Evolutionary conservation across 129 eudicot genomes (phyloP).

Genomic region (Helichrysum umbraculigerum): DNA sequence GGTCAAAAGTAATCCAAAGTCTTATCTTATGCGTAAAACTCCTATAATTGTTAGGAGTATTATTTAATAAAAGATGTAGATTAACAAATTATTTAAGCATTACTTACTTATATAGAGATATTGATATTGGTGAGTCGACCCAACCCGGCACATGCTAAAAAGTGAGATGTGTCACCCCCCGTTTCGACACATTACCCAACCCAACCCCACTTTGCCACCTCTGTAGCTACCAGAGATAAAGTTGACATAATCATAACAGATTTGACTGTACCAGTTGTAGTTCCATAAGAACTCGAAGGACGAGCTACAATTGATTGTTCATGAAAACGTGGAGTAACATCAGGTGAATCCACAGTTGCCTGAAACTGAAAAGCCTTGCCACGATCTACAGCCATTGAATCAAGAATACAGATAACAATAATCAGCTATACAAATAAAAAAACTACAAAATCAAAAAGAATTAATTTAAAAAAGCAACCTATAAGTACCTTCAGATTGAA

Average conservation of each 20-base stretch:
- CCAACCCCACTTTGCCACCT: neutral
- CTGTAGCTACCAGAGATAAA: neutral
- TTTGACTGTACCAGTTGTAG: slow-evolving; percentile 6
- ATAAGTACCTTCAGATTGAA: slow-evolving; percentile 37
- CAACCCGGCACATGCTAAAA: neutral
- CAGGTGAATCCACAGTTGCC: slow-evolving; percentile 3
- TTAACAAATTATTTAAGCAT: neutral
- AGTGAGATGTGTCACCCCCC: too few relatives aligned
- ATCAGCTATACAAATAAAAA: neutral
- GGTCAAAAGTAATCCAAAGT: neutral
- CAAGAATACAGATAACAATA: neutral
- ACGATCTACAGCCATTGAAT: slow-evolving; percentile 24
- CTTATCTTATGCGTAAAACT: neutral
- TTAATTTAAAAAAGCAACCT: neutral
- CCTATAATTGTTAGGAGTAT: too few relatives aligned
- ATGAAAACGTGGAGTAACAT: neutral
- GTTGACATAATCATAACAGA: slow-evolving; percentile 11
- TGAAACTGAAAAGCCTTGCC: neutral
- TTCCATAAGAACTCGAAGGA: slow-evolving; percentile 11
- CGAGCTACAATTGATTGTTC: slow-evolving; percentile 5
- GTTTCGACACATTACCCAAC: neutral
- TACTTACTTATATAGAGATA: neutral
- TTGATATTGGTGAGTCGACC: neutral
- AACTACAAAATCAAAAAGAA: neutral
- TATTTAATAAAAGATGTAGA: neutral